Base-by-base conservation (phyloP, 345 rosid species). In the Microthlaspi erraticum region DNA sequence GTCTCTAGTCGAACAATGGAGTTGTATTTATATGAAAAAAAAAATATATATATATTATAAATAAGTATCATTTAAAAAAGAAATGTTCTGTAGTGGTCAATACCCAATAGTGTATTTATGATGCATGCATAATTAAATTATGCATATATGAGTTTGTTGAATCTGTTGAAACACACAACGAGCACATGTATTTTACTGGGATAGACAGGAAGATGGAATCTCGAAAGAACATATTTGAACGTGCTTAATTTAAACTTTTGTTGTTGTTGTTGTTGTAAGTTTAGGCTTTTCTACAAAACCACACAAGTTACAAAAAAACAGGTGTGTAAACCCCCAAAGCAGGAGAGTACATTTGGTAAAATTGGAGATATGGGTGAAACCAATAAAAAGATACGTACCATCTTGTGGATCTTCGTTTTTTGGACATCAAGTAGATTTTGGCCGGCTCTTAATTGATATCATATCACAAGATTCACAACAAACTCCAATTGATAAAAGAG, bases 221-320 rank as follows among this genome's bases (percentile, higher is more conserved):
- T 70, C 67, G 67, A 70, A 70, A 70, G 51, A 70, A 50, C 60
- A 70, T 16, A 58, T 48, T 46, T 58, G 73, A 49, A 48, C 34
- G 14, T 20, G 19, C 2, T 49, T 48, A 48, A 29, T 20, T 34
- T 58, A 7, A 69, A 38, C 39, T 34, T 36, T 64, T 23, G 26
- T 23, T 23, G 26, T n/a, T n/a, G n/a, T n/a, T n/a, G n/a, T 50
- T 8, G 37, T 13, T 37, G 37, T 3, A 41, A 41, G 20, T 18
- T 39, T 39, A n/a, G n/a, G 4, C 14, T 31, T 50, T 70, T 46
- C 8, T 14, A 36, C 23, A 16, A 29, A 36, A 39, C 23, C 51
- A 23, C n/a, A n/a, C 10, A 19, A 37, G 37, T 8, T 17, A 46
- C 46, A 29, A 56, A 34, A 32, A 29, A 56, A 34, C 18, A 13